Evolutionary conservation across 1,284 basidiomycete species (phyloP).

Genomic region (Melanopsichium pennsylvanicum): DNA sequence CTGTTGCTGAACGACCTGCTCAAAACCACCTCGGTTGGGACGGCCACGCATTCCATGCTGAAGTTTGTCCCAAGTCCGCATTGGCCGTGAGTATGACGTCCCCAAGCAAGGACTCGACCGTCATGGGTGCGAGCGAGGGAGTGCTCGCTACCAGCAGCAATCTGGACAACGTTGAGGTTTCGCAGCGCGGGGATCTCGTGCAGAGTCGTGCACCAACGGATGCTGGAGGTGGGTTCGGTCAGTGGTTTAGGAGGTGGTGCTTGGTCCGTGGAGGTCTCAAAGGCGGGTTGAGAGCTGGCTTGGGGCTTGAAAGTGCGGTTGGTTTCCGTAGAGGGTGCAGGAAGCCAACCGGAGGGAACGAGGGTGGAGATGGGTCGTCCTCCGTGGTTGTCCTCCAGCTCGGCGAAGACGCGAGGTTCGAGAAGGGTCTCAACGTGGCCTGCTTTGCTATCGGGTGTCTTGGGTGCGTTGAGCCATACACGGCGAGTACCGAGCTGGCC

Average conservation of each 20-base stretch:
- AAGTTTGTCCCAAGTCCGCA: slow-evolving; percentile 79
- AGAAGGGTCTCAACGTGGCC: slow-evolving; percentile 67
- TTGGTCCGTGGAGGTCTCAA: slow-evolving; percentile 38
- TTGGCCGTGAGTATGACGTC: slow-evolving; percentile 71
- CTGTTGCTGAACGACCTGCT: slow-evolving; percentile 73
- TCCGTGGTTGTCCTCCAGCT: slow-evolving; percentile 61
- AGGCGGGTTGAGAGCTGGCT: slow-evolving; percentile 19
- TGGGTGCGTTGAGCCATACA: slow-evolving; percentile 69
- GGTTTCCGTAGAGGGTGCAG: slow-evolving; percentile 63
- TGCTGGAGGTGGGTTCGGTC: slow-evolving; percentile 66
- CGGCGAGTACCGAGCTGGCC: slow-evolving; percentile 77
- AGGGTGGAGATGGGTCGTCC: slow-evolving; percentile 64
- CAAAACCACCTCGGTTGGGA: slow-evolving; percentile 85
- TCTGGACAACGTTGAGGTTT: slow-evolving; percentile 74
- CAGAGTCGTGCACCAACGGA: slow-evolving; percentile 77
- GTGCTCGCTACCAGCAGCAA: slow-evolving; percentile 77
- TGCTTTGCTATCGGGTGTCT: slow-evolving; percentile 66
- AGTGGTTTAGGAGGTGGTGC: slow-evolving; percentile 51
- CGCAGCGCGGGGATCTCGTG: slow-evolving; percentile 82
- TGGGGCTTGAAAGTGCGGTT: slow-evolving; percentile 21
- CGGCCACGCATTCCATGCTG: slow-evolving; percentile 76
- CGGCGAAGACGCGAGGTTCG: slow-evolving; percentile 51
- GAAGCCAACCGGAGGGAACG: slow-evolving; percentile 29
- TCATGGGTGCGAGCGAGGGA: slow-evolving; percentile 72
- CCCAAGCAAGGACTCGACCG: slow-evolving; percentile 76